Evolutionary conservation across 768 basidiomycete species (phyloP).

Genomic region (Lentinula sp.): DNA sequence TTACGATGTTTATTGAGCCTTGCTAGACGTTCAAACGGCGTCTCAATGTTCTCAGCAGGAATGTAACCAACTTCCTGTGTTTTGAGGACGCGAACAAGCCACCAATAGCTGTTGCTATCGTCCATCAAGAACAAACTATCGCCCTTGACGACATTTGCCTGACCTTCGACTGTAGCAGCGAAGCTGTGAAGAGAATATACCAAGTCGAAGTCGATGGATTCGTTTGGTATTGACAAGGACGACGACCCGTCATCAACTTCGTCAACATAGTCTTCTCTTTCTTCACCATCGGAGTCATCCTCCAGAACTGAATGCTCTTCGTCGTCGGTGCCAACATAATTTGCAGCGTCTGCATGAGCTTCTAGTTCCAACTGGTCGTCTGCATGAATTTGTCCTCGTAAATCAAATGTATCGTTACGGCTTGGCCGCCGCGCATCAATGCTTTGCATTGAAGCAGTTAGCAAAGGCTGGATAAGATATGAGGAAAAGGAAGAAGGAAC

Average conservation of each 20-base stretch:
- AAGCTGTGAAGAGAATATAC: slow-evolving; percentile 95
- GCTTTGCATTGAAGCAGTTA: not conserved
- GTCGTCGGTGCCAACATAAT: slow-evolving; percentile 37
- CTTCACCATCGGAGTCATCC: slow-evolving; percentile 77
- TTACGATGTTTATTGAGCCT: slow-evolving; percentile 96
- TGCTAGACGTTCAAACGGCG: slow-evolving; percentile 93
- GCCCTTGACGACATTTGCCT: slow-evolving; percentile 97
- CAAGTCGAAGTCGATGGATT: slow-evolving; percentile 89
- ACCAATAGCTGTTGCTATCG: slow-evolving; percentile 99
- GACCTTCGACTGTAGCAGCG: slow-evolving; percentile 96
- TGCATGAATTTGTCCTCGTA: slow-evolving; percentile 58
- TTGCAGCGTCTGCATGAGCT: slow-evolving; percentile 39
- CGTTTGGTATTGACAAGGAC: slow-evolving; percentile 81
- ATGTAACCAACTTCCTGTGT: slow-evolving; percentile 99
- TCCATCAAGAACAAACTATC: slow-evolving; percentile 96
- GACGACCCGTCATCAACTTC: slow-evolving; percentile 78
- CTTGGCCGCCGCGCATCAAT: slow-evolving; percentile 18
- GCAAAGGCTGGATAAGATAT: not conserved
- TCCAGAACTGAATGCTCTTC: slow-evolving; percentile 85
- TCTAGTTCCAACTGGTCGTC: slow-evolving; percentile 40
- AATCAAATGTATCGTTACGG: slow-evolving; percentile 63
- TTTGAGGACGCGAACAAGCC: slow-evolving; percentile 97
- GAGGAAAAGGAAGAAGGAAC: not conserved
- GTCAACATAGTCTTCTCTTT: slow-evolving; percentile 63
- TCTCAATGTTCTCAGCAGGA: slow-evolving; percentile 98